Evolutionary conservation across 768 basidiomycete species (phyloP), one percentile per base, ranked within the genome.

Genomic region (Trametes villosa): DNA sequence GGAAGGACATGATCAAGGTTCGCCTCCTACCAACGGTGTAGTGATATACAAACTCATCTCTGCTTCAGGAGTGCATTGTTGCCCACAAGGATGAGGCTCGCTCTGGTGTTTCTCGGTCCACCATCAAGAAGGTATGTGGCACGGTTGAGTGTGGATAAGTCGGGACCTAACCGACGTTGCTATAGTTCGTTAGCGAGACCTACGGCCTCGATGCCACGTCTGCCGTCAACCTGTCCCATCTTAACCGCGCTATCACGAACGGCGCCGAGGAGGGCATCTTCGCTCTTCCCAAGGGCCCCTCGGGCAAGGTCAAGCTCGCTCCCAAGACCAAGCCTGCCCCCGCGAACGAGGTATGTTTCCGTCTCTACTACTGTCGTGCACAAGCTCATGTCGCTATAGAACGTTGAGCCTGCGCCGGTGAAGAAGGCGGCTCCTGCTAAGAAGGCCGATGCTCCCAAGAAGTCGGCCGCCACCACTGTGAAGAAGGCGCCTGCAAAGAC

Each of bases 291-390:
- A 87, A 86, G 74, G 87, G 84, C 62, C 80, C 81, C 2, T 85
- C 87, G 22, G 89, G 89, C 55, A 85, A 89, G 70, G 88, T 93
- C 62, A 92, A 90, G 72, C 82, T 92, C 22, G 82, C 87, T 2
- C 81, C 83, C 22, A 88, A 86, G 76, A 63, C 70, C 46, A 83
- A 79, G 67, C 64, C 76, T 17, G 54, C 62, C 0, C 64, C 53
- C 75, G 74, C 55, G n/a, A 88, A 89, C 72, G 88, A 89, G 83
- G 88, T 88, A 52, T 40, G 70, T 66, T 0, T 4, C 5, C 18
- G 22, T 60, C 57, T 6, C 49, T 38, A 3, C 7, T 30, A 27
- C 31, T 20, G 18, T 27, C 46, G 17, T 50, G 24, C 18, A 49
- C 4, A n/a, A 18, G 13, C 70, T 69, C 27, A 69, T 65, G 67